Conservation (phyloP, 176 grass and related monocot genomes). For the Aegilops sharonensis region DNA sequence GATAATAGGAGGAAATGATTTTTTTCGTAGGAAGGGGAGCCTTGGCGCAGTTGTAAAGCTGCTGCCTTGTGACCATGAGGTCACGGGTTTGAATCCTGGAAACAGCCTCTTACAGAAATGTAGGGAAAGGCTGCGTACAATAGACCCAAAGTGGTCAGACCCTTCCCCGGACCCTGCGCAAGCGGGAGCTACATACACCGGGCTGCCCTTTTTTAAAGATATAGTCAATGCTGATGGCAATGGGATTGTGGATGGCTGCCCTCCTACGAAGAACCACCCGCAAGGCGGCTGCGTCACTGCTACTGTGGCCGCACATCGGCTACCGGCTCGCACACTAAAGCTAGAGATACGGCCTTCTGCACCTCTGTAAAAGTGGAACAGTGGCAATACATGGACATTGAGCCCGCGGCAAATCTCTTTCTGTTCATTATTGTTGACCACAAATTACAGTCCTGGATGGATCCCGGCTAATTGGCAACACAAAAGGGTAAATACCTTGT, state of each 20-base stretch:
- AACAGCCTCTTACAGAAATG: too few relatives aligned
- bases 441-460: constrained; percentile 49
- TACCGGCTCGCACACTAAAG: background rate
- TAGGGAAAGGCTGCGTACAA: too few relatives aligned
- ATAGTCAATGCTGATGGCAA: background rate
- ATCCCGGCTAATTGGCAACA: constrained; percentile 49
- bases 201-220: background rate
- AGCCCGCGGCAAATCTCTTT: constrained; percentile 36
- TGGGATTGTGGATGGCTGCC: background rate
- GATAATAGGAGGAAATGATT: constrained; percentile 24
- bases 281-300: background rate
- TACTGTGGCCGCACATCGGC: background rate
- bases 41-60: too few relatives aligned
- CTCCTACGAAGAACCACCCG: background rate
- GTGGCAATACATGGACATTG: constrained; percentile 35
- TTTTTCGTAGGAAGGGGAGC: background rate
- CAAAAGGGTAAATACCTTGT: constrained; percentile 13
- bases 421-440: constrained; percentile 50
- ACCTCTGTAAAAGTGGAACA: constrained; percentile 59
- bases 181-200: too few relatives aligned
- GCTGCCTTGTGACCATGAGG: too few relatives aligned
- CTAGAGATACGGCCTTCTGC: constrained; percentile 41
- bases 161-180: too few relatives aligned
- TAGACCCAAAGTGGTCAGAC: too few relatives aligned
- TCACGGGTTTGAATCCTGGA: too few relatives aligned